Percentiles rank a stretch among this genome's conserved stretches.
Evolutionary conservation across 2,329 filamentous ascomycete genomes (phyloP).

Genomic region (Ophiocordyceps camponoti-saundersi): DNA sequence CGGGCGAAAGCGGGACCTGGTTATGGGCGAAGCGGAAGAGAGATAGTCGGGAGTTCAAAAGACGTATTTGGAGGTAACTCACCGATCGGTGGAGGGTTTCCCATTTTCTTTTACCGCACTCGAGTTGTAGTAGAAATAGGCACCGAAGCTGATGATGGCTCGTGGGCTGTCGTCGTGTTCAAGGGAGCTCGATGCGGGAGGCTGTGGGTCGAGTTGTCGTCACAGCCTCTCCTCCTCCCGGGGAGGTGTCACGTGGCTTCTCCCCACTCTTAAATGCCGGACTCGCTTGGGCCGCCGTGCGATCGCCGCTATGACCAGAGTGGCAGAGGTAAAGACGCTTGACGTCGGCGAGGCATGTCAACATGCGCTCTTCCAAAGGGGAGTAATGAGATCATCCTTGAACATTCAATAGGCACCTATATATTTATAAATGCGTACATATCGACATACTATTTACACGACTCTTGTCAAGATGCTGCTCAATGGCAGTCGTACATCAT

Average conservation of each 20-base stretch:
- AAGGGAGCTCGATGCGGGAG: neutral
- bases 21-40: neutral
- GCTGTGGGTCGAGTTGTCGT: neutral
- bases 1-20: neutral
- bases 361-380: no score
- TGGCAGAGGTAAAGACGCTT: no score
- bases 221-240: neutral
- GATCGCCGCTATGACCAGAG: no score
- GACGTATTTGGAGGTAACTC: constrained; percentile 9
- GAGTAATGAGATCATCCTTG: no score
- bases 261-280: neutral
- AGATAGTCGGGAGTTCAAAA: neutral
- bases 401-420: no score
- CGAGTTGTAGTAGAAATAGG: constrained; percentile 5
- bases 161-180: neutral
- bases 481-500: no score
- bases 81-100: constrained; percentile 37
- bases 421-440: no score
- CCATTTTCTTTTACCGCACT: constrained; percentile 21
- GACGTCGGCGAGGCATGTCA: no score
- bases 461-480: no score
- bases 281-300: neutral
- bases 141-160: neutral
- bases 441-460: no score
- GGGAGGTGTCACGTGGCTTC: neutral